These are phyloP conservation scores for Gomphus bonarii DNA, from an alignment of 1,284 basidiomycete genomes.

Conservation along the genomic window DNA sequence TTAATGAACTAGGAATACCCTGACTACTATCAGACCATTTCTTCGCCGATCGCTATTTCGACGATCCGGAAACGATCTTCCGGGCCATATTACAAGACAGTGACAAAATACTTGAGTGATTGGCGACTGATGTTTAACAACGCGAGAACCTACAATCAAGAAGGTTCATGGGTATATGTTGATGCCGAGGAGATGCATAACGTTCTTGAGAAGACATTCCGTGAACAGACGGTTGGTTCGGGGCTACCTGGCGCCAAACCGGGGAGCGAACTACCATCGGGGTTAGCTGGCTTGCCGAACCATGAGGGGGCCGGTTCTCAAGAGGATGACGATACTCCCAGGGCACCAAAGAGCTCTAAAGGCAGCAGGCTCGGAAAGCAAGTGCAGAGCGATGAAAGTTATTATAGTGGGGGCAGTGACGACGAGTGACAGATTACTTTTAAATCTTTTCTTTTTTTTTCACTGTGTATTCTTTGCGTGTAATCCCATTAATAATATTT, in stretches of 20 bases:
- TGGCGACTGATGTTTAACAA: slow-evolving; percentile 90
- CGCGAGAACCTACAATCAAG: slow-evolving; percentile 83
- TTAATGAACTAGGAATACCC: slow-evolving; percentile 67
- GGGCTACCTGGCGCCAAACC: slow-evolving; percentile 57
- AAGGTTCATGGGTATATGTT: slow-evolving; percentile 86
- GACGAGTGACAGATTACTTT: slow-evolving; percentile 31
- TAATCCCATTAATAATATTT: slow-evolving; percentile 6
- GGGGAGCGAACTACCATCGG: background rate
- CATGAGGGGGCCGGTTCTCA: slow-evolving; percentile 30
- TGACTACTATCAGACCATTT: slow-evolving; percentile 79
- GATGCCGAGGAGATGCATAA: slow-evolving; percentile 91
- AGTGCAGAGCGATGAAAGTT: slow-evolving; percentile 53
- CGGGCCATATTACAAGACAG: slow-evolving; percentile 65
- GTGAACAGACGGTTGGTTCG: slow-evolving; percentile 46
- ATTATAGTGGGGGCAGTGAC: slow-evolving; percentile 48
- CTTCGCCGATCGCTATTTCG: slow-evolving; percentile 77
- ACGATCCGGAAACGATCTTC: slow-evolving; percentile 79
- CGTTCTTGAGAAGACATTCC: slow-evolving; percentile 61
- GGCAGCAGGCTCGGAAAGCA: slow-evolving; percentile 42
- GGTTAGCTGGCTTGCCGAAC: background rate
- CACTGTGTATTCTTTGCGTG: background rate
- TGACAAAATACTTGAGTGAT: slow-evolving; percentile 69
- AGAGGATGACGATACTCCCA: slow-evolving; percentile 64
- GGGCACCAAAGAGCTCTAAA: slow-evolving; percentile 23
- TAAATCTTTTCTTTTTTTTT: background rate